These are phyloP conservation scores for Nicotiana tomentosiformis DNA, from an alignment of 257 asterid genomes.

Conservation along the genomic window DNA sequence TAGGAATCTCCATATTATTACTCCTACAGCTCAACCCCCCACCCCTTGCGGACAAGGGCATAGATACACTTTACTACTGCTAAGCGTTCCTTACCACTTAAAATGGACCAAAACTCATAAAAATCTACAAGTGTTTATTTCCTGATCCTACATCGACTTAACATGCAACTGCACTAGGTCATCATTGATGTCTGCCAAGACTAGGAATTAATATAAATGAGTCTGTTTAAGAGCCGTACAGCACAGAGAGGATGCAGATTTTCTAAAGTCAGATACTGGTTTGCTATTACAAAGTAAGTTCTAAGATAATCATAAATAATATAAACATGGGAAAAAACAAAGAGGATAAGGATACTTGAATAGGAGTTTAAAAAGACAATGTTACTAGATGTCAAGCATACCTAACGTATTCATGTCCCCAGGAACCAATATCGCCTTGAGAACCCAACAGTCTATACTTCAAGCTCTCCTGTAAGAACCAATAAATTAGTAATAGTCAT, in stretches of 20 bases:
- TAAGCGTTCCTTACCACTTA: not conserved
- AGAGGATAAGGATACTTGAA: not conserved
- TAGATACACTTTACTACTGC: not conserved
- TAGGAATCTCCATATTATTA: not conserved
- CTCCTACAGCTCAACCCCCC: not conserved
- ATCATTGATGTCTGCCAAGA: not conserved
- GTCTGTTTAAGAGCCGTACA: not conserved
- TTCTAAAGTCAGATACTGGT: not conserved
- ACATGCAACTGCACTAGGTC: not conserved
- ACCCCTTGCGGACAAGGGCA: not conserved
- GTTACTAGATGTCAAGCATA: conserved; percentile 20
- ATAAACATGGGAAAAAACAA: not conserved
- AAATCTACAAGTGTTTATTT: not conserved
- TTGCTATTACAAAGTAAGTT: not conserved
- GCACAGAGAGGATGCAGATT: not conserved
- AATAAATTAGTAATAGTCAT: conserved; percentile 3
- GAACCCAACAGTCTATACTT: conserved; percentile 87
- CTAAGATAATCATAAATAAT: not conserved
- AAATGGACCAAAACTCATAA: not conserved
- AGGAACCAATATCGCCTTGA: conserved; percentile 86
- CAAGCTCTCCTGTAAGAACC: conserved; percentile 77
- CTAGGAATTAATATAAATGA: not conserved
- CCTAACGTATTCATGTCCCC: conserved; percentile 99
- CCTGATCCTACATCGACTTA: not conserved
- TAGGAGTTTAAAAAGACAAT: not conserved